These are phyloP conservation scores for Zasmidium citrigriseum DNA, from an alignment of 2,329 filamentous ascomycete species.

Conservation along the genomic window DNA sequence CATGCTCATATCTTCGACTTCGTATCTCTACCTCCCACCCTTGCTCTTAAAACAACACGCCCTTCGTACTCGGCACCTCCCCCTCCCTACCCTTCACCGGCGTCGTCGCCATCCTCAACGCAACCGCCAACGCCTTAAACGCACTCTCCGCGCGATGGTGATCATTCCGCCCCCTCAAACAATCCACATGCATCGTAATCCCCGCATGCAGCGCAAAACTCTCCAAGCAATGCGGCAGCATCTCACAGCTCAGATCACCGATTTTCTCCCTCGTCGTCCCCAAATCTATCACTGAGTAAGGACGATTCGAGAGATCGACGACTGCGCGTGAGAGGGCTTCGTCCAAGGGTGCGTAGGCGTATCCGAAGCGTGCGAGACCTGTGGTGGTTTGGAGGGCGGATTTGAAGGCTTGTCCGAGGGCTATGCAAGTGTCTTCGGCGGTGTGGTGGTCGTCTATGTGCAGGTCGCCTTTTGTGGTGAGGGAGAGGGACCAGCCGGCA, in stretches of 20 bases:
- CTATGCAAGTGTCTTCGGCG: constrained; percentile 91
- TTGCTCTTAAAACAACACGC: constrained; percentile 63
- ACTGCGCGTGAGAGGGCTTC: constrained; percentile 93
- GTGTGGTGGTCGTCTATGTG: constrained; percentile 99
- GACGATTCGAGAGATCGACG: constrained; percentile 90
- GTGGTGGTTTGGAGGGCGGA: constrained; percentile 73
- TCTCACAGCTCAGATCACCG: constrained; percentile 89
- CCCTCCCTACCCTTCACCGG: constrained; percentile 79
- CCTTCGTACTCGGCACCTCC: constrained; percentile 95
- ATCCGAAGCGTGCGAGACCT: constrained; percentile 87
- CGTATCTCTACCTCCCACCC: neutral
- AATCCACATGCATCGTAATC: constrained; percentile 94
- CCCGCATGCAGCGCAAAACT: constrained; percentile 90
- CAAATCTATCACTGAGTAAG: constrained; percentile 79
- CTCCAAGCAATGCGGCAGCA: constrained; percentile 94
- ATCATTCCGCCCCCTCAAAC: constrained; percentile 86
- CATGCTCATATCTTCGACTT: too few species aligned
- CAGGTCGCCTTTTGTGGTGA: constrained; percentile 84
- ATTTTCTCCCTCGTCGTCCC: constrained; percentile 90
- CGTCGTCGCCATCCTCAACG: constrained; percentile 74
- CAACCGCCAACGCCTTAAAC: constrained; percentile 93
- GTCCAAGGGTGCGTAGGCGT: constrained; percentile 89
- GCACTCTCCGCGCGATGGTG: constrained; percentile 95
- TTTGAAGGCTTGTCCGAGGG: constrained; percentile 82
- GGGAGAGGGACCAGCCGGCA: constrained; percentile 84